phyloP scores from a whole-genome alignment of 305 asterid species.

The Fraxinus paxiana region DNA sequence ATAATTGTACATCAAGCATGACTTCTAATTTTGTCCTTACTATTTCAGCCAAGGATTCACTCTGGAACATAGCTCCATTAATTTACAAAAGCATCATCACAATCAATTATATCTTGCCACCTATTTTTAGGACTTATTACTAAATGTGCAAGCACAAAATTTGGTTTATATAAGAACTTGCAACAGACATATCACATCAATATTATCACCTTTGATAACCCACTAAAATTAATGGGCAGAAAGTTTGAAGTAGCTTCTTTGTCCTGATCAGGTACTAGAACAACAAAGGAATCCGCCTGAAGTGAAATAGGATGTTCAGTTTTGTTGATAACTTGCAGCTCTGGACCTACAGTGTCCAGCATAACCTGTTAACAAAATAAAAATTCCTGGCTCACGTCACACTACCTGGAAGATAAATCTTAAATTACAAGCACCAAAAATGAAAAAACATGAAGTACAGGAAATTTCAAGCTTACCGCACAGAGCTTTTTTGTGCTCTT shows the following conservation, averaged over 20 bases:
- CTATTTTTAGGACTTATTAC: background rate
- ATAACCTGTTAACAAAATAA: conserved; percentile 49
- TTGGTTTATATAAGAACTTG: background rate
- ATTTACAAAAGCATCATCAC: background rate
- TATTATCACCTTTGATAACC: conserved; percentile 56
- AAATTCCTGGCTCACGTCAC: background rate
- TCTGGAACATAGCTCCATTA: background rate
- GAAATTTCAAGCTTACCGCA: conserved; percentile 50
- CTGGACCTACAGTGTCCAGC: conserved; percentile 91
- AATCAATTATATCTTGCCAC: background rate
- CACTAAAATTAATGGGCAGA: conserved; percentile 69
- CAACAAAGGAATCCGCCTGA: conserved; percentile 48
- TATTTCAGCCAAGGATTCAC: background rate
- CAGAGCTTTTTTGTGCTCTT: conserved; percentile 63
- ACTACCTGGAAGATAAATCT: background rate
- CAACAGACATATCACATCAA: background rate
- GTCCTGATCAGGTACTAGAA: conserved; percentile 62
- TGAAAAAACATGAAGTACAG: background rate
- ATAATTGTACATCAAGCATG: background rate
- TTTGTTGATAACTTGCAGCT: conserved; percentile 69
- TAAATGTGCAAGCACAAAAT: background rate
- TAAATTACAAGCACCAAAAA: background rate
- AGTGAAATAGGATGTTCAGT: conserved; percentile 57
- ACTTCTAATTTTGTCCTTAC: background rate
- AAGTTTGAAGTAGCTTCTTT: conserved; percentile 61